Base-by-base conservation (phyloP, 2,329 filamentous ascomycete genomes). In the Aspergillus chevalieri region DNA sequence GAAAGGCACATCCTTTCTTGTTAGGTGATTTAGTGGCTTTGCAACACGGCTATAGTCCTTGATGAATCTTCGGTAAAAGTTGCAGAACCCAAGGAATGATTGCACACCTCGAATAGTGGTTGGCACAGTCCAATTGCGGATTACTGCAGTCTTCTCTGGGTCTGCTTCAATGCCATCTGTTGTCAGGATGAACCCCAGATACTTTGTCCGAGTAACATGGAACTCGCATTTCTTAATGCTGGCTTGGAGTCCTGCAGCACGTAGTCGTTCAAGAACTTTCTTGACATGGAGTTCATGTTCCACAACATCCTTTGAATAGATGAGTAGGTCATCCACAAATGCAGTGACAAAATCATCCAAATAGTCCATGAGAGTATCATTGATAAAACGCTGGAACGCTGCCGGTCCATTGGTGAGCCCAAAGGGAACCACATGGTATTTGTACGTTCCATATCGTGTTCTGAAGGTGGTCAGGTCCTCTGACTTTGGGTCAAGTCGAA, bases 11-110 rank as follows among this genome's bases (percentile, higher is more conserved):
- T 53, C 49, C 21, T 57, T 57, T 28, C 48, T 50, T 4, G 46
- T 60, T 0, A 62, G 47, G 2, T 43, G 14, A 8, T 39, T 39
- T 10, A 39, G 15, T 9, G 36, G 36, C 3, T 19, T 10, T 8
- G 36, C 36, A 17, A 39, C 2, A 1, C 36, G 17, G 36, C 36
- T 39, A 8, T 39, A 39, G 36, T 39, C 7, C 15, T 39, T 19
- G 17, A 39, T 39, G 44, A 68, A 68, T 7, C 52, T 33, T 4
- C 60, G 49, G 51, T 70, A 69, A 48, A 64, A 69, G 39, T 69
- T 68, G 3, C 47, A 52, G 42, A 70, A 66, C 8, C 63, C 59
- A n/a, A 69, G 17, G 48, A 69, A 68, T 1, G 39, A 47, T 51
- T 58, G 53, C 61, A 56, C 15, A 52, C 33, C 44, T 1, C 17